These are phyloP conservation scores for Basidiobolus meristosporus DNA, from an alignment of 371 early-diverging fungal genomes.

Conservation along the genomic window DNA sequence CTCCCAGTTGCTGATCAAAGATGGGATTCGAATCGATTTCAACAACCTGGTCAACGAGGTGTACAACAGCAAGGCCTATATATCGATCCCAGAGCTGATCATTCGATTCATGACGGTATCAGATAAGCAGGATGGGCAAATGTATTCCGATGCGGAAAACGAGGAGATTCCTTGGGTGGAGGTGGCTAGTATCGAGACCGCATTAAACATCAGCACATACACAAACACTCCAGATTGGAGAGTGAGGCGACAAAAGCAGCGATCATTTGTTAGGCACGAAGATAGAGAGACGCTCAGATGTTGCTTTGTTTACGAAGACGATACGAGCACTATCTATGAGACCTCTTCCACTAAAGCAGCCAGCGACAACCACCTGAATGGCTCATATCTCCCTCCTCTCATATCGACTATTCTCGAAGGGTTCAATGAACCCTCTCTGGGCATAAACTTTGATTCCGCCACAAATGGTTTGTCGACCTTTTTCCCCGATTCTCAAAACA, in stretches of 20 bases:
- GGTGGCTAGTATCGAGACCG: constrained; percentile 35
- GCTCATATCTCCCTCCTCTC: too few relatives aligned
- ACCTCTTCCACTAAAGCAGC: too few relatives aligned
- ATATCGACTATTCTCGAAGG: too few relatives aligned
- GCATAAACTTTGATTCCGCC: too few relatives aligned
- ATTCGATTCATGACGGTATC: constrained; percentile 8
- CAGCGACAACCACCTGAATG: too few relatives aligned
- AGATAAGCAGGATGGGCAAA: constrained; percentile 3
- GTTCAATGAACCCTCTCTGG: too few relatives aligned
- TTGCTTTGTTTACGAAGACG: constrained; percentile 30
- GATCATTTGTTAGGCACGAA: constrained; percentile 35
- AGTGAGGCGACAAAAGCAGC: constrained; percentile 25
- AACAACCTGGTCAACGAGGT: constrained; percentile 44
- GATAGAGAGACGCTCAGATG: constrained; percentile 43
- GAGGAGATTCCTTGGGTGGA: constrained; percentile 44
- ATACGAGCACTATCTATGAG: constrained; percentile 8
- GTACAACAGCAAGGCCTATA: constrained; percentile 29
- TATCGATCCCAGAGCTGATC: constrained; percentile 36
- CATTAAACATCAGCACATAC: constrained; percentile 36
- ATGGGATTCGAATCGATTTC: constrained; percentile 34
- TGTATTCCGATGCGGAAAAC: constrained; percentile 1
- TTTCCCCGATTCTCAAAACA: too few relatives aligned
- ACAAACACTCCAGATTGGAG: constrained; percentile 34
- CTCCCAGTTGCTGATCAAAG: constrained; percentile 23
- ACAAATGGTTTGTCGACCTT: too few relatives aligned